Base-by-base conservation (phyloP, 1,139 yeast genomes). In the Sugiyamaella neomexicana region DNA sequence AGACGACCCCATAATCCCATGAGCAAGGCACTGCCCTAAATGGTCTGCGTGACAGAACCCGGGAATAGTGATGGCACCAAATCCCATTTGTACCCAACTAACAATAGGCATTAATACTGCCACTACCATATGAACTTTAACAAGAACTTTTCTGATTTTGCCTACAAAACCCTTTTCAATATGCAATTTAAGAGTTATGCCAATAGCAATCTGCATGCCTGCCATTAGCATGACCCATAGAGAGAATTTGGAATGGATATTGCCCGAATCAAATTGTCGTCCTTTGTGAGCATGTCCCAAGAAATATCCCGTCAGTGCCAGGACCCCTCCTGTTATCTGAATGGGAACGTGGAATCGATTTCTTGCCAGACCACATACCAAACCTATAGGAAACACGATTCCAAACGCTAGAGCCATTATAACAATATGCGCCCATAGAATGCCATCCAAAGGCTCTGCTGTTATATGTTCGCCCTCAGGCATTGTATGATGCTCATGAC, bases 1-100 rank as follows among this genome's bases (percentile, higher is more conserved):
- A 0, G 96, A 85, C 17, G 89, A 79, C 0, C 98, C 98, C 98
- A 91, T 91, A 59, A 91, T 88, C 5, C 97, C 97, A 69, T 91
- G 98, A 0, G 98, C 98, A 47, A 90, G 80, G 69, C 98, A 91
- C 72, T 91, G 98, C 16, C 98, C 98, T 64, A 91, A 75, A 74
- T 89, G 81, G 56, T 74, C 68, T 65, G 83, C 81, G 71, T 89
- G 78, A 67, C 90, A 81, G 79, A 90, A 91, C 1, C 96, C 97
- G 60, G 89, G 82, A 59, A 90, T 69, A 1, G 96, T 86, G 50
- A 89, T 83, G 3, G 93, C 90, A 0, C 96, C 95, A 72, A 91
- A 73, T 53, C 90, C 84, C 36, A 82, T 80, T 61, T 89, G 84
- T 7, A 90, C 85, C 76, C 77, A 75, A 45, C 72, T 80, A 73